Conservation (phyloP, 371 early-diverging fungal species). For the Mortierella sp. region DNA sequence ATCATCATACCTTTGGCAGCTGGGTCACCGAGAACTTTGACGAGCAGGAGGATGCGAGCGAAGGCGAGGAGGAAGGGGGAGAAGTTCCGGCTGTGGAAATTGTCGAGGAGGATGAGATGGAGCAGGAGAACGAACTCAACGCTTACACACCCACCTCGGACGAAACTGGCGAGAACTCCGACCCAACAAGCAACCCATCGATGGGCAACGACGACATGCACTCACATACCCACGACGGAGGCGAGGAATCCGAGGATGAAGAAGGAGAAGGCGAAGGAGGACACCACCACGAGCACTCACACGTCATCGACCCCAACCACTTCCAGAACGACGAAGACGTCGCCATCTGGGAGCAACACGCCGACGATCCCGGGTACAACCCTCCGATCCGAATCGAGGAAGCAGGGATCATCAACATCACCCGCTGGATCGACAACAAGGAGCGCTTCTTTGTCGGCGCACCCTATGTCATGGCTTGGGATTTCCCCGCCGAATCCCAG, state of each 20-base stretch:
- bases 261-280: slow-evolving; percentile 9
- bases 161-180: not conserved
- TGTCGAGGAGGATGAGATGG: not conserved
- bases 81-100: not conserved
- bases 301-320: slow-evolving; percentile 34
- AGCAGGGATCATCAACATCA: slow-evolving; percentile 35
- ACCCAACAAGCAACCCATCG: not conserved
- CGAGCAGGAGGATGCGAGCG: slow-evolving; percentile 25
- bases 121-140: not conserved
- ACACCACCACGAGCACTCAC: slow-evolving; percentile 19
- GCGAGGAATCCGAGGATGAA: not conserved
- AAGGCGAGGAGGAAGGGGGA: slow-evolving; percentile 22
- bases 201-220: not conserved
- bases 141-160: not conserved
- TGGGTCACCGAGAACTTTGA: slow-evolving; percentile 33
- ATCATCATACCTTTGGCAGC: not conserved
- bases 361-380: slow-evolving; percentile 30
- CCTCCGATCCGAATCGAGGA: slow-evolving; percentile 34
- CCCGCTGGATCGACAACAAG: slow-evolving; percentile 43
- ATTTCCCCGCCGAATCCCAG: slow-evolving; percentile 20
- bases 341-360: slow-evolving; percentile 22
- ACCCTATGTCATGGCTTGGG: slow-evolving; percentile 51
- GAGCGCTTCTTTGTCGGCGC: slow-evolving; percentile 45
- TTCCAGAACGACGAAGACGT: slow-evolving; percentile 42
- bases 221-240: not conserved